These are phyloP conservation scores for Fistulifera pelliculosa DNA, from an alignment of 108 stramenopile genomes.

Conservation along the genomic window DNA sequence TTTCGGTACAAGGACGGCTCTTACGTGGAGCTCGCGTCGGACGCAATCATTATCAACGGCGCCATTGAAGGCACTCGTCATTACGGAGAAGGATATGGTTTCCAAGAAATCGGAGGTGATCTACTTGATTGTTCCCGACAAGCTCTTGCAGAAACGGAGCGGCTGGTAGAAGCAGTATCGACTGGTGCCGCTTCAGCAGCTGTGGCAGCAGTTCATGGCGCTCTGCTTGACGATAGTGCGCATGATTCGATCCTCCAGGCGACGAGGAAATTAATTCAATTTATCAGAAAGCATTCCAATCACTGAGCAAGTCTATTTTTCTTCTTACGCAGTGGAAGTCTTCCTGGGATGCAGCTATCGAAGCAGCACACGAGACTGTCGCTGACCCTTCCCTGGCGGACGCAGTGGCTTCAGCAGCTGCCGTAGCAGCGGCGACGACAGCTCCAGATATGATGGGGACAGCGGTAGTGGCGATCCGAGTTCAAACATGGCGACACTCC, in stretches of 20 bases:
- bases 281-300: conserved; percentile 53
- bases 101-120: conserved; percentile 50
- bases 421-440: neutral
- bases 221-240: neutral
- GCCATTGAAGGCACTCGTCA: conserved; percentile 39
- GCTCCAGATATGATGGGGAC: no score
- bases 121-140: conserved; percentile 22
- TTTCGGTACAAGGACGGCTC: conserved; percentile 31
- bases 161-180: conserved; percentile 25
- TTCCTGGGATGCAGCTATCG: conserved; percentile 58
- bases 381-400: neutral
- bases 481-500: neutral
- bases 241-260: neutral
- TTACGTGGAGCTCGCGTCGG: conserved; percentile 30
- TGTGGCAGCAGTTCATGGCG: conserved; percentile 8
- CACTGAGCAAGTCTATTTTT: conserved; percentile 37
- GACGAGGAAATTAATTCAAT: conserved; percentile 33
- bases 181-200: neutral
- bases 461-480: neutral
- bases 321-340: conserved; percentile 76
- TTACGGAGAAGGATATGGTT: conserved; percentile 37
- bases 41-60: conserved; percentile 68
- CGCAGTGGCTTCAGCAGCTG: conserved; percentile 1
- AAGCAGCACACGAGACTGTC: no score
- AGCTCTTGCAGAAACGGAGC: conserved; percentile 20